Evolutionary conservation across 2,329 filamentous ascomycete species (phyloP).

Genomic region (Cladosporium sp.): DNA sequence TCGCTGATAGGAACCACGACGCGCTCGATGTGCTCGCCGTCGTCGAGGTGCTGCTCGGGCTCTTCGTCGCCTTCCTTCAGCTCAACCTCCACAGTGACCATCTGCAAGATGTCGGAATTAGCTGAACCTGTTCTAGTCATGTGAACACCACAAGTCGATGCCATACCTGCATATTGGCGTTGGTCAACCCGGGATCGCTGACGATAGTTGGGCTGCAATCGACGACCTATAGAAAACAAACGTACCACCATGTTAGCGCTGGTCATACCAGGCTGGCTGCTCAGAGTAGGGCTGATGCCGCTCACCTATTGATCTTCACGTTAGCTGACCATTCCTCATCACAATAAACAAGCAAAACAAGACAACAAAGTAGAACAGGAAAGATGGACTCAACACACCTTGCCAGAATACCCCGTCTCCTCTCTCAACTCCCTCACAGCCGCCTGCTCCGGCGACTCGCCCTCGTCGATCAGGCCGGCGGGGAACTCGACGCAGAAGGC

Average conservation of each 20-base stretch:
- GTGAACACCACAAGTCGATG: neutral
- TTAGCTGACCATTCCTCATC: neutral
- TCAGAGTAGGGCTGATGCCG: conserved; percentile 60
- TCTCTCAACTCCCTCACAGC: conserved; percentile 61
- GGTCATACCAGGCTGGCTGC: conserved; percentile 56
- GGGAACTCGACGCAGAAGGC: conserved; percentile 62
- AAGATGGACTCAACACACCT: conserved; percentile 29
- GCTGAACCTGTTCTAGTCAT: neutral
- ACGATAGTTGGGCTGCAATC: conserved; percentile 66
- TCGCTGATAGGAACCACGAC: conserved; percentile 59
- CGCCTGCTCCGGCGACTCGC: conserved; percentile 57
- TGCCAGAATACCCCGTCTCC: conserved; percentile 63
- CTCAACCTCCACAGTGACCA: conserved; percentile 61
- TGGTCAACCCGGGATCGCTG: conserved; percentile 63
- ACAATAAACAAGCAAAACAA: neutral
- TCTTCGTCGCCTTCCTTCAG: conserved; percentile 51
- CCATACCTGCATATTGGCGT: conserved; percentile 58
- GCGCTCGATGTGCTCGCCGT: conserved; percentile 63
- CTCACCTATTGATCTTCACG: conserved; percentile 22
- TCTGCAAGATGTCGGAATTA: conserved; percentile 24
- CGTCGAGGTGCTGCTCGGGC: conserved; percentile 61
- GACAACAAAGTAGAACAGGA: conserved; percentile 4
- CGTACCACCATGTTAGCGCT: conserved; percentile 33
- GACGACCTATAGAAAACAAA: conserved; percentile 32
- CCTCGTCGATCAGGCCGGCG: conserved; percentile 59